phyloP scores from a whole-genome alignment of 2,329 filamentous ascomycete genomes.

The Dactylellina parvicollis region DNA sequence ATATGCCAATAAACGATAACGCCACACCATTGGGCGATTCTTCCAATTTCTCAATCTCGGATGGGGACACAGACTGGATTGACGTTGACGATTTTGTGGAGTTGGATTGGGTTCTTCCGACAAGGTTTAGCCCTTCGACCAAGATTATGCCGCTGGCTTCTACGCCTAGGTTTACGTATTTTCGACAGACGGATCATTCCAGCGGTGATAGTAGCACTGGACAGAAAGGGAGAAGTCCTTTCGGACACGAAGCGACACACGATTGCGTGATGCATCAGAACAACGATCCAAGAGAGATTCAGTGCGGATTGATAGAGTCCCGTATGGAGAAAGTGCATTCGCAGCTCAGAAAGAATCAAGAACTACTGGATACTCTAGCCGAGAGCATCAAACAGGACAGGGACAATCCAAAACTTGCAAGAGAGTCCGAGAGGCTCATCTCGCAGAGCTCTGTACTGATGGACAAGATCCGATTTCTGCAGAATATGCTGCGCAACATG shows the following conservation, averaged over 20 bases:
- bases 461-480: slow-evolving; percentile 70
- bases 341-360: slow-evolving; percentile 80
- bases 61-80: slow-evolving; percentile 95
- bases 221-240: slow-evolving; percentile 84
- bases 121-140: slow-evolving; percentile 88
- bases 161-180: slow-evolving; percentile 95
- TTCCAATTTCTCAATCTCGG: slow-evolving; percentile 92
- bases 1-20: slow-evolving; percentile 58
- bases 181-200: slow-evolving; percentile 94
- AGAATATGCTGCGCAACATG: slow-evolving; percentile 69
- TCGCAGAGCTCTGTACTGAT: slow-evolving; percentile 69
- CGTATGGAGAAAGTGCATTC: slow-evolving; percentile 80
- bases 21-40: slow-evolving; percentile 66
- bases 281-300: slow-evolving; percentile 84
- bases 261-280: slow-evolving; percentile 93
- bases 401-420: slow-evolving; percentile 66
- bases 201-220: slow-evolving; percentile 72
- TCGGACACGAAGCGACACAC: slow-evolving; percentile 92
- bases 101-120: slow-evolving; percentile 92
- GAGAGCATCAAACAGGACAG: slow-evolving; percentile 68
- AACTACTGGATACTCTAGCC: slow-evolving; percentile 77
- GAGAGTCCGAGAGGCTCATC: slow-evolving; percentile 66
- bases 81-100: slow-evolving; percentile 99
- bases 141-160: slow-evolving; percentile 92
- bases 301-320: slow-evolving; percentile 82